phyloP scores from a whole-genome alignment of 768 basidiomycete species.

The Lactifluus piperatus region DNA sequence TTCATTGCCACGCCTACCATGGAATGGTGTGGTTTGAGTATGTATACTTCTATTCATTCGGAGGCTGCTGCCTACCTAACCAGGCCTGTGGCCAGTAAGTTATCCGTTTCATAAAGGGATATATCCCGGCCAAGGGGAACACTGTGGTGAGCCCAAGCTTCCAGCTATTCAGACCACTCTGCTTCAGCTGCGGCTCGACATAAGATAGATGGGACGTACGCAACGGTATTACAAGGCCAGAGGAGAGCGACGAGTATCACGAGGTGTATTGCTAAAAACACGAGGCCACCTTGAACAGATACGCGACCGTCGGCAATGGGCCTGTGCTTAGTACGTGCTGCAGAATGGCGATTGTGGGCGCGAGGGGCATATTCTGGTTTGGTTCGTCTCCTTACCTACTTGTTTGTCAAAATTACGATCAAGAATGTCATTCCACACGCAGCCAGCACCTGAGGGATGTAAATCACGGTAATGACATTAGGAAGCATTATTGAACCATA shows the following conservation, averaged over 20 bases:
- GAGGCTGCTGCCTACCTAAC: slow-evolving; percentile 20
- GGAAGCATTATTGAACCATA: not conserved
- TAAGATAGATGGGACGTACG: slow-evolving; percentile 5
- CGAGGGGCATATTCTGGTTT: not conserved
- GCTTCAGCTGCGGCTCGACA: not conserved
- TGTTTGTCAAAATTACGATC: slow-evolving; percentile 16
- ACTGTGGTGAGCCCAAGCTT: slow-evolving; percentile 20
- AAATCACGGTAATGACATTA: not conserved
- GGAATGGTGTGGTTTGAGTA: not conserved
- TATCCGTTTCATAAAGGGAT: slow-evolving; percentile 26
- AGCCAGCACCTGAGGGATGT: not conserved
- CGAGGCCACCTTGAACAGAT: slow-evolving; percentile 16
- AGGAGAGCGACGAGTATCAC: slow-evolving; percentile 8
- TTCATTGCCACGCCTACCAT: slow-evolving; percentile 20
- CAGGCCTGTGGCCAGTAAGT: slow-evolving; percentile 28
- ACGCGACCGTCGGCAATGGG: slow-evolving; percentile 19
- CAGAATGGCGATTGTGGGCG: not conserved
- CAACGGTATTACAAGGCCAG: slow-evolving; percentile 12
- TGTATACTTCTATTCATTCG: not conserved
- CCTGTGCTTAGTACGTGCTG: slow-evolving; percentile 21
- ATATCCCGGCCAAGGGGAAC: slow-evolving; percentile 22
- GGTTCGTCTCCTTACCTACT: slow-evolving; percentile 9
- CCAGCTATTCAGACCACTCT: slow-evolving; percentile 7
- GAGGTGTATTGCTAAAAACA: slow-evolving; percentile 15
- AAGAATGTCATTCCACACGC: slow-evolving; percentile 16